These are phyloP conservation scores for Lasiodiplodia sp. DNA, from an alignment of 2,329 filamentous ascomycete genomes.

Conservation along the genomic window DNA sequence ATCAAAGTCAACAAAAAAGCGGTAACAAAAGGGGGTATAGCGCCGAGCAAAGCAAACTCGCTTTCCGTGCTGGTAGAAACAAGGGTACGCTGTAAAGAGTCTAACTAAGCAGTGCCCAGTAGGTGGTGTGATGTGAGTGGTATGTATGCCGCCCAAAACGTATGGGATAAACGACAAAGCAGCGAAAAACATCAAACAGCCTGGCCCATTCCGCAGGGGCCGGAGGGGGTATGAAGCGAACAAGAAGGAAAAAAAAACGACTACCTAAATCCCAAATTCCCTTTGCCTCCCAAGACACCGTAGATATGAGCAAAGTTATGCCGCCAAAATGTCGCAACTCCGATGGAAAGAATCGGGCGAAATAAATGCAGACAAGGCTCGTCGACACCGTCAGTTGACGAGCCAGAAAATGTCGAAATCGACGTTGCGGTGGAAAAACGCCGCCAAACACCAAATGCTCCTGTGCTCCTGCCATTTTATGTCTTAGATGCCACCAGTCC, in stretches of 20 bases:
- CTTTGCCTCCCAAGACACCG: slow-evolving; percentile 25
- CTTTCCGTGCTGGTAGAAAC: slow-evolving; percentile 28
- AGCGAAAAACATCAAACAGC: slow-evolving; percentile 27
- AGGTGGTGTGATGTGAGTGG: slow-evolving; percentile 27
- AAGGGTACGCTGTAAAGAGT: slow-evolving; percentile 23
- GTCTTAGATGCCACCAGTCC: slow-evolving; percentile 23
- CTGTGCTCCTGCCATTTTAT: slow-evolving; percentile 27
- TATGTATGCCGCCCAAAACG: slow-evolving; percentile 22
- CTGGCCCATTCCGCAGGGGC: slow-evolving; percentile 25
- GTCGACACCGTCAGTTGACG: not conserved
- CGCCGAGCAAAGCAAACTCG: slow-evolving; percentile 28
- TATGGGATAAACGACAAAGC: slow-evolving; percentile 9
- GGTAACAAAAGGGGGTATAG: slow-evolving; percentile 28
- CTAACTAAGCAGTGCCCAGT: slow-evolving; percentile 21
- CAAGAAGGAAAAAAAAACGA: slow-evolving; percentile 28
- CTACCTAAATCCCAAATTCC: slow-evolving; percentile 25
- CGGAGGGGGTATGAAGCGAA: slow-evolving; percentile 31
- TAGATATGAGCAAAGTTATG: slow-evolving; percentile 25
- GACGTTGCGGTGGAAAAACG: slow-evolving; percentile 27
- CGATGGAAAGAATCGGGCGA: slow-evolving; percentile 17
- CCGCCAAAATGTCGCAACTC: slow-evolving; percentile 26
- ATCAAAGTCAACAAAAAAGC: slow-evolving; percentile 26
- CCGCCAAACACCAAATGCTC: slow-evolving; percentile 28
- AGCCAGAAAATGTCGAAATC: slow-evolving; percentile 25
- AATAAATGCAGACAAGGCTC: slow-evolving; percentile 22